Conservation (phyloP, 2,329 filamentous ascomycete genomes). For the Fusarium chaquense region DNA sequence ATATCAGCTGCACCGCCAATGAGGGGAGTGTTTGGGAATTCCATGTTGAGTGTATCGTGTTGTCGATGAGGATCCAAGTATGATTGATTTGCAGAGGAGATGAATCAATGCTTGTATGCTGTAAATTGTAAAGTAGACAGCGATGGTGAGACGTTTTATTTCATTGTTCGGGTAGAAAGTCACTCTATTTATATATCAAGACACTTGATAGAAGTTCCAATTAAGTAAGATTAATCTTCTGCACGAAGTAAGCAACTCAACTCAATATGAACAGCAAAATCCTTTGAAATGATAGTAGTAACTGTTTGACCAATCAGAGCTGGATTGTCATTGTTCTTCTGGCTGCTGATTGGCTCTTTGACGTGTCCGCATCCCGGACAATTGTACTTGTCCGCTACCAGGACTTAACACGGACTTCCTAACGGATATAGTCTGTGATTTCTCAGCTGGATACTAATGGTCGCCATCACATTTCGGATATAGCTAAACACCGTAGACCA, state of each 20-base stretch:
- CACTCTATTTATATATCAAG: conserved; percentile 19
- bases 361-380: conserved; percentile 9
- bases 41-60: conserved; percentile 23
- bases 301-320: conserved; percentile 25
- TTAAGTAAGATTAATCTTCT: neutral
- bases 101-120: fast-evolving
- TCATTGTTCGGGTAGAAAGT: neutral
- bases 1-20: conserved; percentile 45
- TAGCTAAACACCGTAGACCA: neutral
- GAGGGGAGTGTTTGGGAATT: conserved; percentile 38
- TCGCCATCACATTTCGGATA: neutral
- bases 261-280: neutral
- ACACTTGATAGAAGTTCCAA: neutral
- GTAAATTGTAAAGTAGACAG: neutral
- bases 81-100: too few relatives aligned
- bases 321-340: conserved; percentile 3
- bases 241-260: neutral
- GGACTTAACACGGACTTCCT: conserved; percentile 1
- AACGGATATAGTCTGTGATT: conserved; percentile 12
- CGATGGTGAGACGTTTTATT: neutral
- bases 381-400: conserved; percentile 10
- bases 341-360: conserved; percentile 10
- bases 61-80: neutral
- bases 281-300: neutral
- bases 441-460: too few relatives aligned